Base-by-base conservation (phyloP, 768 basidiomycete species). In the Scleroderma bovista region DNA sequence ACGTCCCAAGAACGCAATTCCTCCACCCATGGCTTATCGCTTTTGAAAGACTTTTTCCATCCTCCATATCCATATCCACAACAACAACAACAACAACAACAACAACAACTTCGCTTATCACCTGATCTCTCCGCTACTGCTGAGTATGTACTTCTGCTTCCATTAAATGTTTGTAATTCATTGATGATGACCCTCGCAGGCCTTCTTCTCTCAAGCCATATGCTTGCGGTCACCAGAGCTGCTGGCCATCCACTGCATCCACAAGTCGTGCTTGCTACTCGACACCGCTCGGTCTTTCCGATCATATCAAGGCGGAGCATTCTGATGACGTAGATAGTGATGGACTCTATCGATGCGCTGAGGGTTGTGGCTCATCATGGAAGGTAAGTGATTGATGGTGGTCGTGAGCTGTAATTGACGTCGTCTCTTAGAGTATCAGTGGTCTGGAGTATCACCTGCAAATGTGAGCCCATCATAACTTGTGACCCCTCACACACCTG, bases 391-490 rank as follows among this genome's bases (percentile, higher is more conserved):
- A 22, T 17, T 29, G 13, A 39, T 55, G 37, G 37, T 52, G n/a
- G 24, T 36, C 19, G 20, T 12, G 47, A 34, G 26, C 8, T 31
- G 44, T 48, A 48, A 16, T 15, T 19, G 47, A 44, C 50, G 52
- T 16, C 6, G 13, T 42, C 23, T 29, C 29, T 47, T 56, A 91
- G 90, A 89, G 84, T 54, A 73, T 91, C 58, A 92, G 91, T 57
- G 90, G 89, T 23, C 74, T 93, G 22, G 89, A 93, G 63, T 93
- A 93, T 58, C 89, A 93, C 66, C 69, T 93, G 41, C 89, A 93
- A 68, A 79, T 91, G 88, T 88, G 64, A 53, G 74, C 51, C 29
- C 46, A 17, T 56, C 57, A n/a, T 31, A n/a, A 32, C 26, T 40
- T 8, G 2, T 33, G n/a, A 13, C 46, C 6, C 9, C 10, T 10